phyloP scores from a whole-genome alignment of 768 basidiomycete genomes.

The Auricularia heimuer region DNA sequence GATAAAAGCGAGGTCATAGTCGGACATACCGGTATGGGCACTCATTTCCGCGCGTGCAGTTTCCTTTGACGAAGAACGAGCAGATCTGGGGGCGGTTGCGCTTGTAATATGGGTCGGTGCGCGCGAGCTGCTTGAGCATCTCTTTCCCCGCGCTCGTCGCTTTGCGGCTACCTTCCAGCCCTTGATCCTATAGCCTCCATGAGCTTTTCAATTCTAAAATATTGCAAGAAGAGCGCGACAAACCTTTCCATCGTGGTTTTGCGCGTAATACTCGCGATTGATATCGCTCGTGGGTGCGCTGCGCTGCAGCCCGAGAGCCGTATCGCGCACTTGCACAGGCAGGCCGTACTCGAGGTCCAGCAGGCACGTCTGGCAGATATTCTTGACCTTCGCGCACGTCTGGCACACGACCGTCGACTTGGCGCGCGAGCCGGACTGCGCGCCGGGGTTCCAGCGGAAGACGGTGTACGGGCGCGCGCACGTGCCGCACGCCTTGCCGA shows the following conservation, averaged over 20 bases:
- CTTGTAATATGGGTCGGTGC: conserved; percentile 96
- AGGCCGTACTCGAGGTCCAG: conserved; percentile 93
- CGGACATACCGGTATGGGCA: conserved; percentile 72
- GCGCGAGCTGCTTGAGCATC: conserved; percentile 90
- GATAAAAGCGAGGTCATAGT: background rate
- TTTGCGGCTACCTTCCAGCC: conserved; percentile 61
- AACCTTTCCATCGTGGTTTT: conserved; percentile 83
- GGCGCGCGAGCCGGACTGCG: conserved; percentile 65
- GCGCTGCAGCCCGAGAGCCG: conserved; percentile 74
- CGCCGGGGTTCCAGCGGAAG: conserved; percentile 96
- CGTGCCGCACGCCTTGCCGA: conserved; percentile 91
- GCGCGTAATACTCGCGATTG: conserved; percentile 90
- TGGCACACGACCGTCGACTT: conserved; percentile 97
- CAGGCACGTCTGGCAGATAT: conserved; percentile 95
- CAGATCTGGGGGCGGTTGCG: conserved; percentile 91
- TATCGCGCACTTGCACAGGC: conserved; percentile 95
- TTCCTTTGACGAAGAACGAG: conserved; percentile 92
- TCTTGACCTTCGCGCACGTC: conserved; percentile 92
- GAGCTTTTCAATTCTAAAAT: background rate
- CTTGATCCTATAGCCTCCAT: background rate
- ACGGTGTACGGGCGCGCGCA: conserved; percentile 95
- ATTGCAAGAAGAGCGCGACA: conserved; percentile 13
- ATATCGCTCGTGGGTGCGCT: conserved; percentile 95
- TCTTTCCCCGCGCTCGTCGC: conserved; percentile 81
- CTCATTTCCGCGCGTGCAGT: conserved; percentile 82